phyloP scores from a whole-genome alignment of 441 rosid species.

The Eruca vesicaria region DNA sequence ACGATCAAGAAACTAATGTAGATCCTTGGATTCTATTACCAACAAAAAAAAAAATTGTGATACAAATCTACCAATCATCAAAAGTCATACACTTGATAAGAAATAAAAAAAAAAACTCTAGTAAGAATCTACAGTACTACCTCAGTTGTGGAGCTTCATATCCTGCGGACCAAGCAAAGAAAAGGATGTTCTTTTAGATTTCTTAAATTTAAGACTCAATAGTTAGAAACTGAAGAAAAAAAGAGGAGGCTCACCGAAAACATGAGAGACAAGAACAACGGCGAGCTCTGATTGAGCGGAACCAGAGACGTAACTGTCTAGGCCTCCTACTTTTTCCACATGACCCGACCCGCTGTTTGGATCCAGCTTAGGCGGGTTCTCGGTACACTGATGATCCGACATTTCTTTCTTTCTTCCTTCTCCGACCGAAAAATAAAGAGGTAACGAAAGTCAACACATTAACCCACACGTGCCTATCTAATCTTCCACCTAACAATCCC shows the following conservation, averaged over 20 bases:
- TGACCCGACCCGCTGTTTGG: conserved; percentile 53
- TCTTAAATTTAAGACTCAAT: neutral
- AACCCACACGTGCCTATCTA: neutral
- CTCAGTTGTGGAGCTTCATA: conserved; percentile 72
- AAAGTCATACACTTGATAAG: neutral
- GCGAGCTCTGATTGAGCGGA: conserved; percentile 44
- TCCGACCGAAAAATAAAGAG: neutral
- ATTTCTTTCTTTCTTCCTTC: conserved; percentile 18
- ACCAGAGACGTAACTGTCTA: conserved; percentile 54
- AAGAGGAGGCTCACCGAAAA: conserved; percentile 40
- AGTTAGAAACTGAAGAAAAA: neutral
- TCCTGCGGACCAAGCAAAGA: conserved; percentile 42
- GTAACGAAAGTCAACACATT: neutral
- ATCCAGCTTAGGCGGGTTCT: conserved; percentile 56
- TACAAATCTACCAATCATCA: neutral
- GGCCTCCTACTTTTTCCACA: conserved; percentile 50
- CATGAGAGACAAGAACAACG: conserved; percentile 55
- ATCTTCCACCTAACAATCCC: no score
- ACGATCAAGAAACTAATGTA: neutral
- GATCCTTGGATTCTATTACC: neutral
- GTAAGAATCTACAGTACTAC: conserved; percentile 32
- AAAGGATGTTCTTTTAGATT: neutral
- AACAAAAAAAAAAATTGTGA: neutral
- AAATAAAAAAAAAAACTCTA: neutral
- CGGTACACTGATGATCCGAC: conserved; percentile 63